Conservation (phyloP, 1,139 yeast species). For the Hansenula lynferdii region DNA sequence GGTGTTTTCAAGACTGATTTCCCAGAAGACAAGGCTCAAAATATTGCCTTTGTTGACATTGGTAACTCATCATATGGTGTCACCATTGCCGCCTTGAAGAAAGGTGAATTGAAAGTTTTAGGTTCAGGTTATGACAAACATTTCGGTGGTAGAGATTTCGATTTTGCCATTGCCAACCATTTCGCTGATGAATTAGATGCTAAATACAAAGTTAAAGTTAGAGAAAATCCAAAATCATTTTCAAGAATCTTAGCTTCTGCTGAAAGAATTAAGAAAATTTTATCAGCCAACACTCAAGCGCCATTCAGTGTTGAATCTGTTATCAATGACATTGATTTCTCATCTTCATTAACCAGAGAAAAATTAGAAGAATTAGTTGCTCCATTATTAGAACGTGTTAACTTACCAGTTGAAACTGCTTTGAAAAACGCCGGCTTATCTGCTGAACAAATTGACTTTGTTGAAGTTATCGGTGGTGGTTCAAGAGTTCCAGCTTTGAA, state of each 20-base stretch:
- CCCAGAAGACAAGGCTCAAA: slow-evolving; percentile 88
- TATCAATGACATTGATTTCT: slow-evolving; percentile 95
- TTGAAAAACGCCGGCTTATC: slow-evolving; percentile 74
- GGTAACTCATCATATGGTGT: slow-evolving; percentile 97
- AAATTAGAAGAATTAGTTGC: slow-evolving; percentile 86
- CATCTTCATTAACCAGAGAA: slow-evolving; percentile 84
- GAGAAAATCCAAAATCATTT: slow-evolving; percentile 90
- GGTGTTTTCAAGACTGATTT: slow-evolving; percentile 97
- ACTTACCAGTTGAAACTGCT: slow-evolving; percentile 77
- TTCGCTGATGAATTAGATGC: slow-evolving; percentile 88
- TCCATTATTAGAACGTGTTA: slow-evolving; percentile 75
- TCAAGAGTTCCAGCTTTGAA: slow-evolving; percentile 96
- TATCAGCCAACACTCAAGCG: slow-evolving; percentile 93
- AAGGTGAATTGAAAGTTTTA: slow-evolving; percentile 91
- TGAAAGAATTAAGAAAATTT: slow-evolving; percentile 91
- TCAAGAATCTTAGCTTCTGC: slow-evolving; percentile 89
- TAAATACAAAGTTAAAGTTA: slow-evolving; percentile 91
- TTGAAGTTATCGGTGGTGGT: slow-evolving; percentile 97
- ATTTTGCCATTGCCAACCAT: slow-evolving; percentile 88
- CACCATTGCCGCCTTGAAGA: slow-evolving; percentile 85
- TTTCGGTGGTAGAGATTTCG: slow-evolving; percentile 98
- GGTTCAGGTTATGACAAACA: slow-evolving; percentile 93
- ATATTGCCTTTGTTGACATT: slow-evolving; percentile 90
- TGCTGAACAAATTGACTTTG: slow-evolving; percentile 73
- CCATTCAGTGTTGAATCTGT: slow-evolving; percentile 95